Percentiles rank a stretch among this genome's conserved stretches.
phyloP scores from a whole-genome alignment of 257 asterid species.

The Solanum appendiculatum region DNA sequence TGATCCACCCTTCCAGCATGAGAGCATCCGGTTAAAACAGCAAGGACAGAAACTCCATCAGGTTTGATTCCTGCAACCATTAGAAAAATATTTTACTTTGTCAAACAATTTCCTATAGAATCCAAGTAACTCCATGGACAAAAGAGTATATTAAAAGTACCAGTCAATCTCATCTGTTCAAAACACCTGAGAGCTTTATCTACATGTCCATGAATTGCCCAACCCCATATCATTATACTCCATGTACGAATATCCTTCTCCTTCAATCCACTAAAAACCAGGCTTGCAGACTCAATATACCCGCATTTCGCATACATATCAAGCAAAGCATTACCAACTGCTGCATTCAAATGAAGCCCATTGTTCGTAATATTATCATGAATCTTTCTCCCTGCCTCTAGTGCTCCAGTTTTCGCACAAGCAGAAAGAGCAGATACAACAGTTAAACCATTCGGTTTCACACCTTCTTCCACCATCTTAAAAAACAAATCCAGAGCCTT shows the following conservation, averaged over 20 bases:
- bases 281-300: conserved; percentile 18
- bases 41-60: conserved; percentile 26
- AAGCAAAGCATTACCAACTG: conserved; percentile 26
- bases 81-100: not conserved
- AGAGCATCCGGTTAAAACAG: conserved; percentile 27
- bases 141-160: not conserved
- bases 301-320: conserved; percentile 44
- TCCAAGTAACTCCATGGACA: not conserved
- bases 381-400: conserved; percentile 16
- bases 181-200: conserved; percentile 26
- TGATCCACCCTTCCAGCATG: conserved; percentile 31
- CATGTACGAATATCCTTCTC: conserved; percentile 28
- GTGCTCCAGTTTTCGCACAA: conserved; percentile 28
- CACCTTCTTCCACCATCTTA: conserved; percentile 20
- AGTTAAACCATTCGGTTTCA: conserved; percentile 25
- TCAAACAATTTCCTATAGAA: not conserved
- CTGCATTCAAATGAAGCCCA: conserved; percentile 9
- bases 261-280: conserved; percentile 16
- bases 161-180: conserved; percentile 20
- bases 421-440: conserved; percentile 28
- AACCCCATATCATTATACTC: conserved; percentile 36
- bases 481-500: conserved; percentile 20
- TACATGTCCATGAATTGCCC: conserved; percentile 29
- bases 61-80: conserved; percentile 22
- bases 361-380: conserved; percentile 5